Percentiles rank a stretch among this genome's conserved stretches.
These are phyloP conservation scores for Jamesozyma jinghongensis DNA, from an alignment of 805 yeast genomes.

Conservation along the genomic window DNA sequence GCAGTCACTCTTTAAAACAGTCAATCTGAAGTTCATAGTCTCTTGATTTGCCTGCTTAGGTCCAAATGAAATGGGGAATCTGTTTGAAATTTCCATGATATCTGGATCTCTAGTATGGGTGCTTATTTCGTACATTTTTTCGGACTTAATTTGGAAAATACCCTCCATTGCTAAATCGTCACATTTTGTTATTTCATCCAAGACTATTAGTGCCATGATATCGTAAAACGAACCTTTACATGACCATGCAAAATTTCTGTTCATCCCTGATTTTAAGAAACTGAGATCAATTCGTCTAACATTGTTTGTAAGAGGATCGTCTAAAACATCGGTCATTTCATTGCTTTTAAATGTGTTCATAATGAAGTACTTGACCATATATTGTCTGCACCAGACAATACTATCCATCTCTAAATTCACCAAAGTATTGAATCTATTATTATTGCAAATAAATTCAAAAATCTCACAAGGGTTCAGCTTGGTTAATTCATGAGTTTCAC, in stretches of 20 bases:
- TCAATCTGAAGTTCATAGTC: conserved; percentile 13
- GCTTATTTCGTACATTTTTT: conserved; percentile 5
- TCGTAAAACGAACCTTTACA: conserved; percentile 20
- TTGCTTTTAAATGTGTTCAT: conserved; percentile 8
- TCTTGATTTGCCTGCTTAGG: conserved; percentile 6
- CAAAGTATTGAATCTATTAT: conserved; percentile 4
- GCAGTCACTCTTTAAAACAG: conserved; percentile 12
- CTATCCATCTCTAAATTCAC: conserved; percentile 17
- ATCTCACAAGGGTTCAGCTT: conserved; percentile 17
- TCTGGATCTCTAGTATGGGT: conserved; percentile 9
- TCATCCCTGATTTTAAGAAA: conserved; percentile 26
- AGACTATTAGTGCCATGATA: conserved; percentile 17
- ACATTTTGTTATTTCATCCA: conserved; percentile 17
- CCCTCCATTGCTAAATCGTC: conserved; percentile 21
- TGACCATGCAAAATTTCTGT: conserved; percentile 26
- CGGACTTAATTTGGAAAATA: conserved; percentile 18
- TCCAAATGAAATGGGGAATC: conserved; percentile 15
- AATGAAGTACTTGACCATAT: conserved; percentile 21
- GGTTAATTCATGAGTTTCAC: conserved; percentile 7
- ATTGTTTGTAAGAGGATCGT: conserved; percentile 1
- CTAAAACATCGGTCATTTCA: background rate
- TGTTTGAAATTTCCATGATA: conserved; percentile 15
- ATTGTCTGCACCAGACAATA: conserved; percentile 27
- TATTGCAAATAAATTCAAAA: conserved; percentile 11
- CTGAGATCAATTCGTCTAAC: conserved; percentile 9